Conservation (phyloP, 768 basidiomycete genomes). For the Dictyophora rubrovolvata region DNA sequence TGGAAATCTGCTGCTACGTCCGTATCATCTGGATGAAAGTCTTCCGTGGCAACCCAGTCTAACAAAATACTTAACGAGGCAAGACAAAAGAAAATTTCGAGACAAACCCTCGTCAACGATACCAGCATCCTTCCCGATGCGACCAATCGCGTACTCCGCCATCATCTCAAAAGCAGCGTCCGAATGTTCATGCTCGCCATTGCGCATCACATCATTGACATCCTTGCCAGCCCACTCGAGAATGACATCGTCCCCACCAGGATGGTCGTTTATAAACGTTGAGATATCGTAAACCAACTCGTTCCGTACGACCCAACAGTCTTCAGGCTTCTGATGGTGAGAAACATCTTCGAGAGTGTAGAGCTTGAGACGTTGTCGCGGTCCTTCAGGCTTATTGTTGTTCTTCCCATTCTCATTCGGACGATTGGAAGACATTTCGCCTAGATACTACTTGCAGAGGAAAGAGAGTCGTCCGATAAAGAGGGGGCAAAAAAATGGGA, state of each 20-base stretch:
- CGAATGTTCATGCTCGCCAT: slow-evolving; percentile 82
- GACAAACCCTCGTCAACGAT: slow-evolving; percentile 70
- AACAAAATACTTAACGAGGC: not conserved
- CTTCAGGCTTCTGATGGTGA: slow-evolving; percentile 43
- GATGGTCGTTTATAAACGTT: slow-evolving; percentile 75
- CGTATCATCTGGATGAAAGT: slow-evolving; percentile 88
- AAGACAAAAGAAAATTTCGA: slow-evolving; percentile 1
- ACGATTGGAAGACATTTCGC: too few relatives aligned
- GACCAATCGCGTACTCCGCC: slow-evolving; percentile 78
- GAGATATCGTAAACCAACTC: slow-evolving; percentile 91
- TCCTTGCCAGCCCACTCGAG: slow-evolving; percentile 77
- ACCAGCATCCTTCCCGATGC: slow-evolving; percentile 62
- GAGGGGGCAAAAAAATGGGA: too few relatives aligned
- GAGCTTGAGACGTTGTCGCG: slow-evolving; percentile 22
- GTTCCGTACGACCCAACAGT: slow-evolving; percentile 74
- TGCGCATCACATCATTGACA: slow-evolving; percentile 70
- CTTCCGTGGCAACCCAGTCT: slow-evolving; percentile 88
- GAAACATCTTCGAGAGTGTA: slow-evolving; percentile 68
- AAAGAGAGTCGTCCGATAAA: too few relatives aligned
- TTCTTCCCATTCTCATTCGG: too few relatives aligned
- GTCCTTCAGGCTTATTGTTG: not conserved
- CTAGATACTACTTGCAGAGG: too few relatives aligned
- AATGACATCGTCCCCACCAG: slow-evolving; percentile 90
- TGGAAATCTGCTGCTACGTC: slow-evolving; percentile 71
- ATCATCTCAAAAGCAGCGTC: slow-evolving; percentile 88